Evolutionary conservation across 768 basidiomycete genomes (phyloP).

Genomic region (Termitomyces sp.): DNA sequence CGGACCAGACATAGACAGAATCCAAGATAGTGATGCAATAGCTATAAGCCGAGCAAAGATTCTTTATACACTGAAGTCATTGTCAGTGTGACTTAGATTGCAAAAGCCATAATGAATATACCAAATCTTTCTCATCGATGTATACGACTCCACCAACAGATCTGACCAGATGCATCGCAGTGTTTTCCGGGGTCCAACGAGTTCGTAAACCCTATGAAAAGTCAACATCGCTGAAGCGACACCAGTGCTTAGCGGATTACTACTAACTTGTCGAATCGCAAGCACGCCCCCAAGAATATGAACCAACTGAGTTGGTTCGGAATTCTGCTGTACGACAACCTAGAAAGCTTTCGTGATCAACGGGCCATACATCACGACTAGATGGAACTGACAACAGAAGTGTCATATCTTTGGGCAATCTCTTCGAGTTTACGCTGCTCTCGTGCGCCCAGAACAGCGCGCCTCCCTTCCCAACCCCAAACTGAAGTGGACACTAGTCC

Average conservation of each 20-base stretch:
- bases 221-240: background rate
- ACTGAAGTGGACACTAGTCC: conserved; percentile 65
- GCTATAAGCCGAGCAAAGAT: conserved; percentile 81
- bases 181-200: conserved; percentile 78
- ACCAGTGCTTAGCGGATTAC: background rate
- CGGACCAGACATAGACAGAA: conserved; percentile 78
- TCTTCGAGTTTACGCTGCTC: conserved; percentile 68
- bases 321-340: conserved; percentile 49
- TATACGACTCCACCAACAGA: conserved; percentile 41
- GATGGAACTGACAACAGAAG: conserved; percentile 44
- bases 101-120: conserved; percentile 24
- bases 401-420: conserved; percentile 69
- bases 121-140: conserved; percentile 72
- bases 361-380: background rate
- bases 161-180: conserved; percentile 74
- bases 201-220: conserved; percentile 53
- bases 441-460: conserved; percentile 43
- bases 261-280: conserved; percentile 66
- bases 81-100: background rate
- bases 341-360: conserved; percentile 13
- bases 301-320: conserved; percentile 62
- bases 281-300: conserved; percentile 61
- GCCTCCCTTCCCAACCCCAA: conserved; percentile 74
- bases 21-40: conserved; percentile 71
- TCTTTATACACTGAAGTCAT: conserved; percentile 44